Conservation (phyloP, 2,329 filamentous ascomycete genomes). For the Pezicula neosporulosa region DNA sequence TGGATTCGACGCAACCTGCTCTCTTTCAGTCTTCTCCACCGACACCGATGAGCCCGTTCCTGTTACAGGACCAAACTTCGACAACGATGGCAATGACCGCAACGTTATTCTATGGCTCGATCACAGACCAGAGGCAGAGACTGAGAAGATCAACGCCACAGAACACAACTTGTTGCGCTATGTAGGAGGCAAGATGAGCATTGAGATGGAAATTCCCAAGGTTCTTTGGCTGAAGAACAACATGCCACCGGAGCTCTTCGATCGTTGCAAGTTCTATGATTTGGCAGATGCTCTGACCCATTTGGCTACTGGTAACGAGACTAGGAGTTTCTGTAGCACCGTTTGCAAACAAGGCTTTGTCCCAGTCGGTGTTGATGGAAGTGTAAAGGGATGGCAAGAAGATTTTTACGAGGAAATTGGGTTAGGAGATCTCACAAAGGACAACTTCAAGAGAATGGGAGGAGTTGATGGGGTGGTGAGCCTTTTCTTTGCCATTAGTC, state of each 20-base stretch:
- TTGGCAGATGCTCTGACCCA: constrained; percentile 90
- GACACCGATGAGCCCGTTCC: constrained; percentile 87
- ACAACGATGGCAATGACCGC: constrained; percentile 75
- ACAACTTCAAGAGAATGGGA: constrained; percentile 90
- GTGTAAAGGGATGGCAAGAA: constrained; percentile 96
- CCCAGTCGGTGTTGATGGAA: constrained; percentile 94
- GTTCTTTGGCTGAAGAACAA: constrained; percentile 98
- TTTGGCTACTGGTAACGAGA: constrained; percentile 88
- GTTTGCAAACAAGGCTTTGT: constrained; percentile 98
- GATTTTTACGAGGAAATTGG: constrained; percentile 89
- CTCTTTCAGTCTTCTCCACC: constrained; percentile 82
- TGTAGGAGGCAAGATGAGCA: constrained; percentile 96
- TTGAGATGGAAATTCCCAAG: constrained; percentile 99
- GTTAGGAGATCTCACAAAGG: constrained; percentile 75
- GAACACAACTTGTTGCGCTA: constrained; percentile 91
- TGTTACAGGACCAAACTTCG: constrained; percentile 86
- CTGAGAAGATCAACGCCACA: constrained; percentile 88
- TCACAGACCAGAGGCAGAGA: constrained; percentile 87
- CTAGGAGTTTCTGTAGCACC: constrained; percentile 88
- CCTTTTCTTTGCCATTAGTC: constrained; percentile 36
- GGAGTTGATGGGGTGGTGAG: constrained; percentile 93
- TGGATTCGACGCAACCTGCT: constrained; percentile 98
- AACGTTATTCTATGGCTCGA: constrained; percentile 98
- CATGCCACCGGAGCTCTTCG: constrained; percentile 89
- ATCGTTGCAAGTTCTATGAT: constrained; percentile 95